A percentile compares a stretch with the other conserved stretches of the same genome.
phyloP scores from a whole-genome alignment of 164 flowering plant genomes.

The Nelumbo lutea region DNA sequence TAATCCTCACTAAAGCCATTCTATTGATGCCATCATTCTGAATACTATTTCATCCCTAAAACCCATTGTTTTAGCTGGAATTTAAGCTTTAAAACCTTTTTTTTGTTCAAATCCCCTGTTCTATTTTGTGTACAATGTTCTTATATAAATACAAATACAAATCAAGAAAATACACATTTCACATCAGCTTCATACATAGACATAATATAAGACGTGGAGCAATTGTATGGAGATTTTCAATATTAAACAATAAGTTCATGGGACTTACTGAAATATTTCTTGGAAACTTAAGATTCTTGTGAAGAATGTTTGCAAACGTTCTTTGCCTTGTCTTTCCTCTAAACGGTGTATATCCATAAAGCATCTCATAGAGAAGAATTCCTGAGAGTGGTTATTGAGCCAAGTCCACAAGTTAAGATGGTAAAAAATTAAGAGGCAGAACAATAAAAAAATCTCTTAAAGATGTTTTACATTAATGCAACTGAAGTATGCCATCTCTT shows the following conservation, averaged over 20 bases:
- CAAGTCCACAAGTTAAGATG: neutral
- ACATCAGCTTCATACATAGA: neutral
- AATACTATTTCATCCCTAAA: too few relatives aligned
- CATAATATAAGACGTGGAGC: neutral
- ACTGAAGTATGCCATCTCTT: too few relatives aligned
- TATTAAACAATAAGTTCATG: neutral
- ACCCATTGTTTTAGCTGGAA: too few relatives aligned
- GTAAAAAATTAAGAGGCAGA: neutral
- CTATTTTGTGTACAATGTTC: too few relatives aligned
- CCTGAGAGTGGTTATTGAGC: constrained; percentile 32
- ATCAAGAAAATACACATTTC: neutral
- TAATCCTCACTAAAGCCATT: too few relatives aligned
- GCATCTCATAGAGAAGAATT: constrained; percentile 92
- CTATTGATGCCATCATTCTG: too few relatives aligned
- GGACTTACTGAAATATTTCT: constrained; percentile 47
- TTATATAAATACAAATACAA: neutral
- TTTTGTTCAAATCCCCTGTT: too few relatives aligned
- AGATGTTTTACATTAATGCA: neutral
- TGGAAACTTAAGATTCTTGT: constrained; percentile 86
- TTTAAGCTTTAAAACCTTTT: too few relatives aligned
- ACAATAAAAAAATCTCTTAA: neutral
- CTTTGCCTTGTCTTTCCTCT: constrained; percentile 96
- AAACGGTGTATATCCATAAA: constrained; percentile 94
- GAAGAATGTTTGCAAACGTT: constrained; percentile 87
- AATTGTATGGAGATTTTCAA: neutral